Evolutionary conservation across 129 eudicot genomes (phyloP).

Genomic region (Artemisia annua): DNA sequence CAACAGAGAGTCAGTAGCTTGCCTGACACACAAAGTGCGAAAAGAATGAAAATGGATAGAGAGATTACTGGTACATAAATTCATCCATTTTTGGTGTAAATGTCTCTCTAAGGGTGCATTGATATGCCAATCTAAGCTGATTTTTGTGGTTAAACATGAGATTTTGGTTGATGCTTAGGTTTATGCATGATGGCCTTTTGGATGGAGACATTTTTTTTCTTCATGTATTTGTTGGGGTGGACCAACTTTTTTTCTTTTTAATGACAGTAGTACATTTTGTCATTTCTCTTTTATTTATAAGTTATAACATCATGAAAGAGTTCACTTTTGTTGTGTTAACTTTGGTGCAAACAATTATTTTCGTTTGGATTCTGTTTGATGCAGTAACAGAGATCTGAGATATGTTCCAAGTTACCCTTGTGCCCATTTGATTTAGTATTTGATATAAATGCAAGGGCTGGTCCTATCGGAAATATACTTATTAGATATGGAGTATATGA

Average conservation of each 20-base stretch:
- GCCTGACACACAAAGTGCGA: constrained; percentile 62
- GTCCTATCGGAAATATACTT: too few relatives aligned
- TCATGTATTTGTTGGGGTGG: not conserved
- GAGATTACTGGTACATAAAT: constrained; percentile 68
- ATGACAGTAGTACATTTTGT: not conserved
- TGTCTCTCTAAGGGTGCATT: constrained; percentile 28
- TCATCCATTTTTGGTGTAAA: constrained; percentile 29
- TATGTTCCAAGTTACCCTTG: too few relatives aligned
- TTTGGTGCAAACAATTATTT: not conserved
- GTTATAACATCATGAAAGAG: not conserved
- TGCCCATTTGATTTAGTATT: too few relatives aligned
- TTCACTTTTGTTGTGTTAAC: not conserved
- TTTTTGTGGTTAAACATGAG: not conserved
- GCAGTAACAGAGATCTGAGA: too few relatives aligned
- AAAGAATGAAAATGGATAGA: constrained; percentile 87
- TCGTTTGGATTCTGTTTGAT: not conserved
- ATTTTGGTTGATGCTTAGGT: constrained; percentile 23
- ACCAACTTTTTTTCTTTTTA: not conserved
- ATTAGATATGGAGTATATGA: too few relatives aligned
- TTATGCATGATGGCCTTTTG: constrained; percentile 3
- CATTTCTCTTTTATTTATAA: too few relatives aligned
- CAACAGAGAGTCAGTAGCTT: constrained; percentile 45
- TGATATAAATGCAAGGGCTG: too few relatives aligned
- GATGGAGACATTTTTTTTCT: not conserved
- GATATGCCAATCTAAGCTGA: constrained; percentile 16